phyloP scores from a whole-genome alignment of 1,284 basidiomycete genomes.

The Rhodotorula sp. region DNA sequence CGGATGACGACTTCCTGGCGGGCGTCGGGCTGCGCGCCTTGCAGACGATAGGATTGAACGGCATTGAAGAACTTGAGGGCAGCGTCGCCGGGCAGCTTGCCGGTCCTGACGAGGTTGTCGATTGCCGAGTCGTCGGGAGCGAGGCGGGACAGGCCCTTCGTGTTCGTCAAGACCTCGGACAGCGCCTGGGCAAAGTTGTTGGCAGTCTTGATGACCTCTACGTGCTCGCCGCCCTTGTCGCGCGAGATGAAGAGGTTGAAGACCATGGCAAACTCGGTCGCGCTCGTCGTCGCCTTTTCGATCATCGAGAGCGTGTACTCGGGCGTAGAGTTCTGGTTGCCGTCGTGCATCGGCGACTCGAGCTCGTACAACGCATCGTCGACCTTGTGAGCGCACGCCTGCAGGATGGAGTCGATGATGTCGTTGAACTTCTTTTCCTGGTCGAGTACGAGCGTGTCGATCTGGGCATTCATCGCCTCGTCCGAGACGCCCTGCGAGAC shows the following conservation, averaged over 20 bases:
- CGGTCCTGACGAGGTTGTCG: slow-evolving; percentile 83
- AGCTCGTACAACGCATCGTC: slow-evolving; percentile 97
- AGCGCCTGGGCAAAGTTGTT: slow-evolving; percentile 95
- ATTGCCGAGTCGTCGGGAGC: slow-evolving; percentile 85
- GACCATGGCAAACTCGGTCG: slow-evolving; percentile 91
- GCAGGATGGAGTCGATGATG: slow-evolving; percentile 97
- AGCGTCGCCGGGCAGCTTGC: slow-evolving; percentile 80
- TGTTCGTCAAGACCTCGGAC: slow-evolving; percentile 84
- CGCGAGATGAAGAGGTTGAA: slow-evolving; percentile 89
- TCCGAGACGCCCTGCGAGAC: slow-evolving; percentile 81
- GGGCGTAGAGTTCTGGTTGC: slow-evolving; percentile 93
- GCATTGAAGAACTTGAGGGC: slow-evolving; percentile 91
- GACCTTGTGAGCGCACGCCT: slow-evolving; percentile 93
- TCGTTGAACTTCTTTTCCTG: slow-evolving; percentile 97
- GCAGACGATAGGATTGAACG: slow-evolving; percentile 89
- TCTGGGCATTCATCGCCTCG: slow-evolving; percentile 88
- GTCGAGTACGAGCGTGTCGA: slow-evolving; percentile 95
- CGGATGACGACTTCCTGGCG: slow-evolving; percentile 84
- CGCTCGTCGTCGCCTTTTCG: slow-evolving; percentile 90
- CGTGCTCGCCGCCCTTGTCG: slow-evolving; percentile 87
- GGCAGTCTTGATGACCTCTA: slow-evolving; percentile 96
- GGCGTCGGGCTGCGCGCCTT: slow-evolving; percentile 57
- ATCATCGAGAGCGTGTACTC: slow-evolving; percentile 98
- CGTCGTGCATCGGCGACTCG: slow-evolving; percentile 88
- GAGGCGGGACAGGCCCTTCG: slow-evolving; percentile 93